Evolutionary conservation across 2,329 filamentous ascomycete genomes (phyloP), one percentile per base, ranked within the genome.

Genomic region (Thelonectria olida): DNA sequence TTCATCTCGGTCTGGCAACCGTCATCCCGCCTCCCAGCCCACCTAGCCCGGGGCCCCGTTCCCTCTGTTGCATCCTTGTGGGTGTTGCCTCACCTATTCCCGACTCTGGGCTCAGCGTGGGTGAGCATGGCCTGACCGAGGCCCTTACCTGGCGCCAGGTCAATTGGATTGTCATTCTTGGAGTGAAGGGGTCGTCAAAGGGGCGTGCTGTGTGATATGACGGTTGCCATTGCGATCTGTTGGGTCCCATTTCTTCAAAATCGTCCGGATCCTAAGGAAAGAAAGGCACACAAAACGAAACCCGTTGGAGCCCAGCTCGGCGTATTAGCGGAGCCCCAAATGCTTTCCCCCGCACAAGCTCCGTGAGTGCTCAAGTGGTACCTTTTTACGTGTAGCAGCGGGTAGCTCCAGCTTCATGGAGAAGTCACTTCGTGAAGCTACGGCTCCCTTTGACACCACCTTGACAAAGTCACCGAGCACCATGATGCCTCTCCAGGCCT

Each of bases 311-410:
- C 61, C 65, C 34, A 63, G 57, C 67, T 71, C 69, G 69, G 69
- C 69, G 67, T 70, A 71, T 71, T 71, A 70, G 69, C 68, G 69
- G 69, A 71, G 68, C 65, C 56, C 63, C 53, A 53, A 53, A 48
- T 49, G 41, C 61, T 62, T 66, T 68, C 68, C 67, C 67, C 67
- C 67, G 67, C 67, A 70, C 66, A 36, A 38, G 51, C 57, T 47
- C 57, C 44, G 25, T 49, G 15, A 31, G 28, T 39, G 53, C 44
- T 36, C 31, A 28, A 19, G 19, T 39, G 15, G 20, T n/a, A 51
- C 38, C 17, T 13, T 13, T 27, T 25, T 20, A 20, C 22, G 19
- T 44, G 25, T 27, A 27, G 25, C 20, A 9, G 6, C 6, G 38
- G 5, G 34, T 15, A 38, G 34, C 34, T 38, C 34, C 34, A 41